phyloP scores from a whole-genome alignment of 192 early-diverging fungal genomes.

The Piromyces finnis region DNA sequence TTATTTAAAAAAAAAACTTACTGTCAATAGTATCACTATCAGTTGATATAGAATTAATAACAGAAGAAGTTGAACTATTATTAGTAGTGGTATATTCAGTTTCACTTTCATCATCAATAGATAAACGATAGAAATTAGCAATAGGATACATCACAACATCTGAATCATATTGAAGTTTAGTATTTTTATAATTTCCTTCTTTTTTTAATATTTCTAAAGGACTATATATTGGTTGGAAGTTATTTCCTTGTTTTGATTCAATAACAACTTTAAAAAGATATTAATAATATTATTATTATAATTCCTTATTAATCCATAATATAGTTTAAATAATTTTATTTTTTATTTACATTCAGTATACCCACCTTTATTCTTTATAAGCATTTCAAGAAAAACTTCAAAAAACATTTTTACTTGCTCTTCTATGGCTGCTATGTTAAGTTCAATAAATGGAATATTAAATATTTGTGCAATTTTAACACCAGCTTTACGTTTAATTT shows the following conservation, averaged over 20 bases:
- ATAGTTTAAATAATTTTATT: background rate
- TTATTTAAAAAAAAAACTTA: background rate
- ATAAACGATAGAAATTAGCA: background rate
- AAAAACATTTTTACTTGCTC: slow-evolving; percentile 2
- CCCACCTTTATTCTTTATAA: background rate
- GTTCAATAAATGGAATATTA: slow-evolving; percentile 6
- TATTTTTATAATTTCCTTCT: background rate
- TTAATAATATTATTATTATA: too few species aligned
- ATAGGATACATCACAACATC: background rate
- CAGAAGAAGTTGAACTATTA: background rate
- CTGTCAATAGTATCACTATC: background rate
- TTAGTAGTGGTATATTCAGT: background rate
- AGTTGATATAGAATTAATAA: background rate
- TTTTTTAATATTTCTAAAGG: background rate
- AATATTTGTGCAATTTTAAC: slow-evolving; percentile 9
- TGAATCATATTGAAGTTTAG: background rate
- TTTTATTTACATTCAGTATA: background rate
- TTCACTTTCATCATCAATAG: background rate
- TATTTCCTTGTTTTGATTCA: background rate
- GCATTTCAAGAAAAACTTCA: slow-evolving; percentile 8
- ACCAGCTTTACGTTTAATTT: slow-evolving; percentile 12
- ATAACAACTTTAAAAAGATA: background rate
- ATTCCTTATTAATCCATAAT: too few species aligned
- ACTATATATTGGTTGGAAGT: background rate
- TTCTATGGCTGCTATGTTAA: background rate